Evolutionary conservation across 2,329 filamentous ascomycete species (phyloP), one percentile per base, ranked within the genome.

Genomic region (Exophiala lecanii-corni): DNA sequence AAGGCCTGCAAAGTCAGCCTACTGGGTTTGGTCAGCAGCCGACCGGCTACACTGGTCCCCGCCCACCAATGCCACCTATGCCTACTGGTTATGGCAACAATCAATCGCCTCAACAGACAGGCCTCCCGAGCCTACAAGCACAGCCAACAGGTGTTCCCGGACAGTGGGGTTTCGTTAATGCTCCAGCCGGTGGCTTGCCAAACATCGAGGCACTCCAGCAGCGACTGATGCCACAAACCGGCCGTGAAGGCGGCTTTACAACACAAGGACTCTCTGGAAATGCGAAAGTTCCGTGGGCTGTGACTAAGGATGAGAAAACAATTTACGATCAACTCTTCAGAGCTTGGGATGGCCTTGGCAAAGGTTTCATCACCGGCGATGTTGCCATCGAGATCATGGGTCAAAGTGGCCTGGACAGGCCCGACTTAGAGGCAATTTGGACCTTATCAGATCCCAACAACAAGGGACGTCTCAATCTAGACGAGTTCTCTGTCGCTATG

Each of bases 401-500:
- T 6, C 92, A 98, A 64, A 96, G 89, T 70, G 92, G 92, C 31
- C 71, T 98, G 20, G 87, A 92, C 36, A 94, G 94, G 65, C 73
- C 83, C 18, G 92, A 97, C 56, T 71, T 98, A 26, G 92, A 97
- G 65, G 78, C 84, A 21, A 82, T 97, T 38, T 98, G 92, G 92
- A 97, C 92, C 7, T 72, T 98, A 45, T 84, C 91, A 2, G 92
- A 98, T 62, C 84, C 89, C 21, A 84, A 89, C 52, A 96, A 98
- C 65, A 92, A 92, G 63, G 92, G 92, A 13, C 84, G 89, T 43
- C 76, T 98, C 20, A 89, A 98, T 58, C 79, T 97, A 59, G 92
- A 98, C 62, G 92, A 98, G 61, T 98, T 98, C 61, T 89, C 92
- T 6, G 91, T 98, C 39, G 89, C 89, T 7, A 98, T 98, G 92